Evolutionary conservation across 2,329 filamentous ascomycete species (phyloP), one percentile per base, ranked within the genome.

Genomic region (Sporothrix dimorphospora): DNA sequence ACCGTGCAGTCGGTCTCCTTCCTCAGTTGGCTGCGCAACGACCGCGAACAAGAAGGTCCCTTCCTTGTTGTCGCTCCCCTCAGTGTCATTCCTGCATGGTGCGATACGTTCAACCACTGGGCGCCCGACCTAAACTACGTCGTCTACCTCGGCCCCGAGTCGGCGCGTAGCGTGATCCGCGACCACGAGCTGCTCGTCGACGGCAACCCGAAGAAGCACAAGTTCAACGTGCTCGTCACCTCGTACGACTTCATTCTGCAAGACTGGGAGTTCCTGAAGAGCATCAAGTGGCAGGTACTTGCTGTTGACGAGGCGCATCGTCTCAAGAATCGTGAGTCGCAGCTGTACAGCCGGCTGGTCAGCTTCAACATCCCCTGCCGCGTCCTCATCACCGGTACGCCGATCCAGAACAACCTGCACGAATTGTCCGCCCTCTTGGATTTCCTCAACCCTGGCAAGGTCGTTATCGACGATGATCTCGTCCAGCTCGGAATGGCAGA

Each of bases 1-100:
- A 99, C 96, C 0, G 96, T 99, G 0, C 96, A 99, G 82, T 98
- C 95, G 0, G 94, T 99, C 38, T 91, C 95, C 0, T 98, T 98
- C 80, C 91, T 99, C 81, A 98, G 95, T 80, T 99, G 96, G 95
- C 87, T 99, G 73, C 92, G 94, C 71, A 95, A 98, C 81, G 90
- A 94, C 72, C 90, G 95, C 76, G 87, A 87, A 67, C 96, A 99
- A 80, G 93, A 98, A 81, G 96, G 96, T 0, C 96, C 96, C 0
- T 98, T 98, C 79, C 89, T 99, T 57, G 95, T 98, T 73, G 94
- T 98, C n/a, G 96, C 97, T 8, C 96, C 96, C 38, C 87, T 99
- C 30, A 98, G 95, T 73, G 97, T 97, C 65, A 97, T 99, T 83
- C 95, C 96, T 7, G 94, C 96, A 2, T 99, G 96, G 96, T 96